Evolutionary conservation across 106 monocot genomes (phyloP).

Genomic region (Posidonia australis): DNA sequence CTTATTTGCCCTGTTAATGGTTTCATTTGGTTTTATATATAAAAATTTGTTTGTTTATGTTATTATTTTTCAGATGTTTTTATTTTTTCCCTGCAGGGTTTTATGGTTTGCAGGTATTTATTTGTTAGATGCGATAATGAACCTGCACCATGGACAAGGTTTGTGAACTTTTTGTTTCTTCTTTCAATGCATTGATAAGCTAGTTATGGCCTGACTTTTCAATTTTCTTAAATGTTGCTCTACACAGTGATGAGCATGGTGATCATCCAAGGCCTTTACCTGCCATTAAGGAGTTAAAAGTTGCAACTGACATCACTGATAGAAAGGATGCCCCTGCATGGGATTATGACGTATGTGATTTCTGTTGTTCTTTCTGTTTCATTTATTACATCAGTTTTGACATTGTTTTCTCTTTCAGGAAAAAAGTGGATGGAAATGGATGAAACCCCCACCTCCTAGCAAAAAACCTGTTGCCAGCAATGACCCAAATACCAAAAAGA

Average conservation of each 20-base stretch:
- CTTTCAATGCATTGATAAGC: neutral
- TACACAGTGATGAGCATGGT: slow-evolving; percentile 74
- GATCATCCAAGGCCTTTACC: slow-evolving; percentile 82
- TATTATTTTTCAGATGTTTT: neutral
- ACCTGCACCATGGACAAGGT: slow-evolving; percentile 99
- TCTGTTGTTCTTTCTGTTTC: neutral
- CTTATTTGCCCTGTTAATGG: too few species aligned
- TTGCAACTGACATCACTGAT: slow-evolving; percentile 51
- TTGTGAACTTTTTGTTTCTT: neutral
- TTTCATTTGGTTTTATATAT: neutral
- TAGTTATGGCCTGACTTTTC: neutral
- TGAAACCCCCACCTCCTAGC: slow-evolving; percentile 59
- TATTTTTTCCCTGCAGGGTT: slow-evolving; percentile 36
- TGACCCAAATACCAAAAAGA: slow-evolving; percentile 36
- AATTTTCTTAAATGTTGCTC: neutral
- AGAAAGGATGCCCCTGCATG: slow-evolving; percentile 72
- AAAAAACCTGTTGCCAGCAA: slow-evolving; percentile 30
- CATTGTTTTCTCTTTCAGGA: slow-evolving; percentile 30
- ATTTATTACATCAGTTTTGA: neutral
- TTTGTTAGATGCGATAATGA: slow-evolving; percentile 96
- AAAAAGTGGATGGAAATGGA: slow-evolving; percentile 71
- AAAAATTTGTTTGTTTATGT: neutral
- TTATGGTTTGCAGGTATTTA: slow-evolving; percentile 76
- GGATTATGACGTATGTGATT: slow-evolving; percentile 64
- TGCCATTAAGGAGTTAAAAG: slow-evolving; percentile 51